Base-by-base conservation (phyloP, 2,329 filamentous ascomycete genomes). In the Zasmidium cellare region DNA sequence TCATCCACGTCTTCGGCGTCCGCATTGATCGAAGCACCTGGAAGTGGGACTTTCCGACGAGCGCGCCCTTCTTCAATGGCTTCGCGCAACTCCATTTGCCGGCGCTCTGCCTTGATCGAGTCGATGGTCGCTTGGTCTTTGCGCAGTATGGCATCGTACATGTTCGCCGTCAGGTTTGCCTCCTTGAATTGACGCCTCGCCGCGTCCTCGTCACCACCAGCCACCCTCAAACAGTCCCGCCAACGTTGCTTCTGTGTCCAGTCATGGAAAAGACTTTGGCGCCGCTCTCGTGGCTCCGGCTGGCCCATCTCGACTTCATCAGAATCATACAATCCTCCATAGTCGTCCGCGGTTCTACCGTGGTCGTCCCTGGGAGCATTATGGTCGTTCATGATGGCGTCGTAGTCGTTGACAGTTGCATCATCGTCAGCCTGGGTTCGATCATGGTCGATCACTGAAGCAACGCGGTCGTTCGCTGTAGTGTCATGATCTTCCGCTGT, bases 41-140 rank as follows among this genome's bases (percentile, higher is more conserved):
- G 22, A 14, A 35, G 20, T 18, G 45, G 28, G 14, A 48, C 41
- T 23, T 48, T 45, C 1, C 45, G 53, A 18, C 45, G 53, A 18
- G 46, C 53, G 9, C 46, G 25, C 7, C 53, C 53, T 25, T 51
- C 53, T n/a, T 31, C 22, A 2, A 56, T 28, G 18, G 53, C 53
- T 31, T 46, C 19, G 38, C 35, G 46, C 20, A 49, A 38, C n/a
- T 31, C 28, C 9, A 16, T 28, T 18, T 50, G 28, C 16, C 16
- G 12, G 3, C 46, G 18, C 23, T 35, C 22, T 12, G 31, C 46
- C n/a, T 56, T 56, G 31, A 56, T 51, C 9, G n/a, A 9, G 14
- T 56, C 53, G 25, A 56, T 46, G 11, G 41, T 22, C 6, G 28
- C 28, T 3, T 50, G 19, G 18, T 56, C 22, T 19, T 56, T 31